These are phyloP conservation scores for Aureobasidium subglaciale DNA, from an alignment of 2,329 filamentous ascomycete species.

Conservation along the genomic window DNA sequence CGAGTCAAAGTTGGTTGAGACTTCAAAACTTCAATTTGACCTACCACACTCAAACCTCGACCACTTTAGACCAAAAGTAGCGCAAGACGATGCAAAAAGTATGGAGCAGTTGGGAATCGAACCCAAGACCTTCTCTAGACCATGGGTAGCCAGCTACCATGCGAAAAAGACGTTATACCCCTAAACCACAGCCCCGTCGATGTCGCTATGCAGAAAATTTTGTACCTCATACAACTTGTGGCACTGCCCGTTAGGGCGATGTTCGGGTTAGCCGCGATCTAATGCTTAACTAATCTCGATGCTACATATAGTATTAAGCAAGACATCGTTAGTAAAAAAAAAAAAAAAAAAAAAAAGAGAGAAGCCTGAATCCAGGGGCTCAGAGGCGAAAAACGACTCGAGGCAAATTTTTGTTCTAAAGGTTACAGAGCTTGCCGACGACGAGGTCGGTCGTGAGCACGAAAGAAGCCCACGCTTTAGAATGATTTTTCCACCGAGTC, in stretches of 20 bases:
- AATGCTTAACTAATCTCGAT: no score
- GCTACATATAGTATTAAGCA: no score
- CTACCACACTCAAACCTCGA: neutral
- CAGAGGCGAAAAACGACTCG: no score
- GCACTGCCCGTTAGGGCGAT: no score
- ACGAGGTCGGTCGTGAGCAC: neutral
- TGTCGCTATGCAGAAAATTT: neutral
- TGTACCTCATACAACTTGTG: neutral
- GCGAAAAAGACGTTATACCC: conserved; percentile 1
- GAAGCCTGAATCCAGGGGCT: no score
- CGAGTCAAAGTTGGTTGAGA: no score
- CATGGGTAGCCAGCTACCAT: no score
- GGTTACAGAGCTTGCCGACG: neutral
- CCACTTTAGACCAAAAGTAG: neutral
- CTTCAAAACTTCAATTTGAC: neutral
- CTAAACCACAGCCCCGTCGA: neutral
- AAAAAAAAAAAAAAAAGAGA: neutral
- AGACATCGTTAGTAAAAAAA: no score
- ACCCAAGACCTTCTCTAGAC: neutral
- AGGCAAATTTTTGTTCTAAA: no score
- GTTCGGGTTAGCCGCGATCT: no score
- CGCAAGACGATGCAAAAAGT: neutral
- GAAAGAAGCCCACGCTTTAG: neutral
- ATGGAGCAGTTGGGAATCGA: conserved; percentile 6
- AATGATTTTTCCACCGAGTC: neutral